Percentiles rank a stretch among this genome's conserved stretches.
Conservation (phyloP, 2,329 filamentous ascomycete species). For the Fusarium sp. region DNA sequence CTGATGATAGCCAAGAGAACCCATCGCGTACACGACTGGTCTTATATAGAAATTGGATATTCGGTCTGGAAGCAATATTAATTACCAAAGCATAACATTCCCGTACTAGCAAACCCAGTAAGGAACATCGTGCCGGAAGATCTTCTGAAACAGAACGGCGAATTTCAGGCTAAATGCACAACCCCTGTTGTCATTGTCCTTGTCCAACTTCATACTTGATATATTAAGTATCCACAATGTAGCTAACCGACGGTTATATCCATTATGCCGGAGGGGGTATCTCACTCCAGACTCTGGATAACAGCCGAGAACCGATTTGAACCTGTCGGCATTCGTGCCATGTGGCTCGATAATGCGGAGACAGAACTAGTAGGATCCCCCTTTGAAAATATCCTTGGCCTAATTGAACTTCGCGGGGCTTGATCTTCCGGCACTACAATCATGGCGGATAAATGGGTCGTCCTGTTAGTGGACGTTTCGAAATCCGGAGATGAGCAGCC, state of each 20-base stretch:
- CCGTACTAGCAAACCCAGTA: background rate
- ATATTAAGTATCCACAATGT: slow-evolving; percentile 5
- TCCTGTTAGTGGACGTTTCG: slow-evolving; percentile 8
- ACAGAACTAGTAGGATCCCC: background rate
- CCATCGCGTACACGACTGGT: background rate
- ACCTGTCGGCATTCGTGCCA: slow-evolving; percentile 6
- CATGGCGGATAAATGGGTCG: slow-evolving; percentile 10
- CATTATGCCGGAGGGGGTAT: background rate
- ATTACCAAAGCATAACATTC: background rate
- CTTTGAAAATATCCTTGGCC: background rate
- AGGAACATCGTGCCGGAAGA: background rate
- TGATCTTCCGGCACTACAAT: slow-evolving; percentile 21
- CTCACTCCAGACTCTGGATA: background rate
- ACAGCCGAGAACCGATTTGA: slow-evolving; percentile 11
- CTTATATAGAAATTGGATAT: slow-evolving; percentile 14
- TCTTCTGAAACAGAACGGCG: slow-evolving; percentile 1
- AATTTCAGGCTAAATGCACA: slow-evolving; percentile 18
- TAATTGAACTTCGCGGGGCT: slow-evolving; percentile 16
- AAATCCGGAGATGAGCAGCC: slow-evolving; percentile 6
- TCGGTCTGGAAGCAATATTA: background rate
- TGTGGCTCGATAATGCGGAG: slow-evolving; percentile 28
- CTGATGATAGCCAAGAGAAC: background rate
- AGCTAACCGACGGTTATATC: background rate
- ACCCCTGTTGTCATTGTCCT: background rate
- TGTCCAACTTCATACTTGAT: background rate